Evolutionary conservation across 352 stramenopile species (phyloP).

Genomic region (Globisporangium megalacanthum): DNA sequence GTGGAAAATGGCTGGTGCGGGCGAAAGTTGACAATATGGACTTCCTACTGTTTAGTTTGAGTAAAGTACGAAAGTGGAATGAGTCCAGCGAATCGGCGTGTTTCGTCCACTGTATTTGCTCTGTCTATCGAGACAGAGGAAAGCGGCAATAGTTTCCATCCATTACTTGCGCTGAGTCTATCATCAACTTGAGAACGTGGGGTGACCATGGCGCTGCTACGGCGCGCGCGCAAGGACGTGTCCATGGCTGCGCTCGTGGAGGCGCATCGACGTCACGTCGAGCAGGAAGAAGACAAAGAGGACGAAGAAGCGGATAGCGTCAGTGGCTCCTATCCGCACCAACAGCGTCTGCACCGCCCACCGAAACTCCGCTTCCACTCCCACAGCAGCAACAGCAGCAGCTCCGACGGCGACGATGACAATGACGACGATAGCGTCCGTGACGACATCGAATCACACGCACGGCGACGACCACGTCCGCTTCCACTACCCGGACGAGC

Average conservation of each 20-base stretch:
- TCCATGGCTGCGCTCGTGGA: slow-evolving; percentile 21
- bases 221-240: slow-evolving; percentile 19
- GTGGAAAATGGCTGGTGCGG: no score
- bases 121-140: no score
- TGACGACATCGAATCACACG: background rate
- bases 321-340: background rate
- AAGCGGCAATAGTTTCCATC: background rate
- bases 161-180: background rate
- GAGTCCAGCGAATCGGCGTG: no score
- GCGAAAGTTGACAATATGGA: no score
- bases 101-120: no score
- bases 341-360: background rate
- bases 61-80: no score
- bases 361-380: background rate
- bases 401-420: background rate
- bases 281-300: slow-evolving; percentile 5
- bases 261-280: slow-evolving; percentile 11
- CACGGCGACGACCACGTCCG: background rate
- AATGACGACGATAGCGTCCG: background rate
- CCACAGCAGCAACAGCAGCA: no score
- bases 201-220: slow-evolving; percentile 11
- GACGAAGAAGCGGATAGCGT: background rate
- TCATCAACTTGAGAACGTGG: slow-evolving; percentile 19
- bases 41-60: no score
- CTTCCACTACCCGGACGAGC: background rate